phyloP scores from a whole-genome alignment of 1,284 basidiomycete species.

The Cryptococcus floricola region DNA sequence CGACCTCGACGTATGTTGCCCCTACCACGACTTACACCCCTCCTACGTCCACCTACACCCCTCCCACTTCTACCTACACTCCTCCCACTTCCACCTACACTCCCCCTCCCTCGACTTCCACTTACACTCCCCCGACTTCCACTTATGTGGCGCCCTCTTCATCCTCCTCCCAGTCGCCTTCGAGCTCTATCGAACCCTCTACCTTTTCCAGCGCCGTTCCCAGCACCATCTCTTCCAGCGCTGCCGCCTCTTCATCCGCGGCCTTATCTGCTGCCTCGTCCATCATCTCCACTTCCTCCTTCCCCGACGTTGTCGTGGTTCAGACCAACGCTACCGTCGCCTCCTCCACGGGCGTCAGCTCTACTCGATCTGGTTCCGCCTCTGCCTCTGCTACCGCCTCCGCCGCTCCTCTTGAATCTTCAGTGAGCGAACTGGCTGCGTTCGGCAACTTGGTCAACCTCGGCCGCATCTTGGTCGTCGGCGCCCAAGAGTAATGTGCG shows the following conservation, averaged over 20 bases:
- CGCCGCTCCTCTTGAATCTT: conserved; percentile 4
- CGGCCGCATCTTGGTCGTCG: conserved; percentile 39
- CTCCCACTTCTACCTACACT: conserved; percentile 27
- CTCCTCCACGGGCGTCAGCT: neutral
- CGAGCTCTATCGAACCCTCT: conserved; percentile 23
- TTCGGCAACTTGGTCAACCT: conserved; percentile 34
- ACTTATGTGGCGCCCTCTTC: conserved; percentile 9
- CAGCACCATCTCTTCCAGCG: neutral
- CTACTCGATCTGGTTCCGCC: conserved; percentile 3
- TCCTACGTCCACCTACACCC: conserved; percentile 28
- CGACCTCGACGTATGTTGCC: conserved; percentile 22
- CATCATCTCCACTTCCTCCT: neutral
- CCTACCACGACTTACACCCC: conserved; percentile 36
- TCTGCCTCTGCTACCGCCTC: conserved; percentile 3
- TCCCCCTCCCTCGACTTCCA: conserved; percentile 25
- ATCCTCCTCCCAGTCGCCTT: conserved; percentile 6
- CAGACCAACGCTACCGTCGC: conserved; percentile 12
- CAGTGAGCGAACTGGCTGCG: conserved; percentile 1
- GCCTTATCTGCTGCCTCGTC: neutral
- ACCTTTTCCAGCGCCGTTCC: conserved; percentile 13
- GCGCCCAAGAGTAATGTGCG: conserved; percentile 17
- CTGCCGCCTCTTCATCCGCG: neutral
- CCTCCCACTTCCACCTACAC: conserved; percentile 25
- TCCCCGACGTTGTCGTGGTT: conserved; percentile 3
- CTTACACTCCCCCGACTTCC: conserved; percentile 31